Evolutionary conservation across 164 flowering plant species (phyloP), one percentile per base, ranked within the genome.

Genomic region (Nelumbo lutea): DNA sequence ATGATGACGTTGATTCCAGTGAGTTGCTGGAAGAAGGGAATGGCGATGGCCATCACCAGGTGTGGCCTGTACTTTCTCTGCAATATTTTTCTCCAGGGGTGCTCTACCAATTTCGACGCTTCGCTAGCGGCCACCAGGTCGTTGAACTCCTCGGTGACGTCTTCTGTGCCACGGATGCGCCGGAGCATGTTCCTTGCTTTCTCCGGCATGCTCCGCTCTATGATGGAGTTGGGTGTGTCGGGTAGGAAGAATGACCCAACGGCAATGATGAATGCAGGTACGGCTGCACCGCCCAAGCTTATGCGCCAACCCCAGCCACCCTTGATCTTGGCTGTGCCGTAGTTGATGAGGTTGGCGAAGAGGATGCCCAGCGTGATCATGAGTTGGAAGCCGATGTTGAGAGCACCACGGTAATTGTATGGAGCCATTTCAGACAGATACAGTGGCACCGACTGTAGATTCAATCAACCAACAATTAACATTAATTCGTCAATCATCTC

Each of bases 341-440:
- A 90, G 77, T 90, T 90, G 62, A 88, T 64, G 7, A 90, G 78
- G 53, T 82, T 88, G 74, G 96, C 96, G 1, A 83, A 68, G 0
- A 90, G 80, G 61, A 90, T 90, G 1, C 93, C 96, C 39, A 90
- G 64, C 40, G 91, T 87, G 82, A 90, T 88, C 13, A 90, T 84
- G 6, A 88, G 71, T 62, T 90, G 96, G 75, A 90, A 90, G 41
- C 87, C 86, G 44, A 87, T 88, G 87, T 90, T 90, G 48, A 90
- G 80, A 1, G 88, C 83, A 3, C 96, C 96, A 67, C 96, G 82
- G 75, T 70, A 83, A 64, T 70, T 86, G 86, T 87, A 83, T 0
- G 96, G 96, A 0, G 96, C 93, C 96, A 87, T 88, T 76, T 90
- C 96, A 1, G 93, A 90, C 39, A 90, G 82, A 83, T 90, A 88